Base-by-base conservation (phyloP, 768 basidiomycete genomes). In the Pleurotus sapidus region DNA sequence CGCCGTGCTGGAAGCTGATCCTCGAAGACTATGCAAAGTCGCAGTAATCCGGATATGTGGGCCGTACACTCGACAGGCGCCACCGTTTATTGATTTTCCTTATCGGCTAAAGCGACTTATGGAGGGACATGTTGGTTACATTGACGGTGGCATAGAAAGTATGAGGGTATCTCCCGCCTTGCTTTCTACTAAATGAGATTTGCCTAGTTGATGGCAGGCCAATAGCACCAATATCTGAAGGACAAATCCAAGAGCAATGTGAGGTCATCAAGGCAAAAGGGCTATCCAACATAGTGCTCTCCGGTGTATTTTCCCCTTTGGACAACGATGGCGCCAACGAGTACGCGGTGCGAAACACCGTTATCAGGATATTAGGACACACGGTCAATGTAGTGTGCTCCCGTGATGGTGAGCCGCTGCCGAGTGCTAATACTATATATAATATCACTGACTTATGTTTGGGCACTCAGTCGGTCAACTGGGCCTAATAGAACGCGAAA, bases 31-130 rank as follows among this genome's bases (percentile, higher is more conserved):
- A 12, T 75, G 77, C 46, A 79, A 79, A 46, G 86, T 88, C 0
- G 87, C 84, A 0, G 84, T 88, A 38, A 75, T 88, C 48, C 79
- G 87, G 56, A 74, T 88, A 5, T 84, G 83, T 46, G 82, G 80
- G 3, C 82, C 83, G 0, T 86, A 82, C 66, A 82, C 82, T 2
- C 71, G 67, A n/a, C 81, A 83, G 34, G 77, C 77, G 15, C 86
- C 84, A 9, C 80, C 86, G 70, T 74, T 64, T 71, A 69, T 66
- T 65, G 74, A 69, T 61, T 75, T 67, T 46, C 72, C 71, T 2
- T 58, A 53, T 20, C 64, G 68, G 37, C 61, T 74, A n/a, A 66
- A 63, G 57, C 18, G 59, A 18, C 57, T 74, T 17, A 62, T 74
- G 57, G 63, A 68, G 30, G 71, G 70, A 0, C 66, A 74, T 51